A percentile compares a stretch with the other conserved stretches of the same genome.
Evolutionary conservation across 1,284 basidiomycete species (phyloP).

Genomic region (Phylloporus sp.): DNA sequence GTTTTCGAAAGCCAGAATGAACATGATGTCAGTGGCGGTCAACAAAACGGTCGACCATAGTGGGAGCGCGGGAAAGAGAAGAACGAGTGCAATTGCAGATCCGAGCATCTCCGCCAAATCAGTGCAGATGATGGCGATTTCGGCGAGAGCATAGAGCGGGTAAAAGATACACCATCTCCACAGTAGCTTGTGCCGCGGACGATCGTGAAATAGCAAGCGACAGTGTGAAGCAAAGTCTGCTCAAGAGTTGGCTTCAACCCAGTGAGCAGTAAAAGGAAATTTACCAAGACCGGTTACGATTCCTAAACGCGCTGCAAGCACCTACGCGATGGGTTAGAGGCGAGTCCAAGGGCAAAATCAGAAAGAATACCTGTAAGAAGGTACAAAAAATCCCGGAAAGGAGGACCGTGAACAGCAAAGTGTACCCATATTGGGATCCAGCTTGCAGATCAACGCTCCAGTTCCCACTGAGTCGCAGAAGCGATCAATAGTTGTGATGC

Average conservation of each 20-base stretch:
- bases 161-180: conserved; percentile 61
- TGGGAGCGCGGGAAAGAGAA: conserved; percentile 76
- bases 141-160: conserved; percentile 61
- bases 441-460: conserved; percentile 68
- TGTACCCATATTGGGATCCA: conserved; percentile 74
- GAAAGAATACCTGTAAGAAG: conserved; percentile 56
- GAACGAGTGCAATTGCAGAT: conserved; percentile 75
- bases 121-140: conserved; percentile 75
- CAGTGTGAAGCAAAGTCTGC: conserved; percentile 63
- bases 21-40: conserved; percentile 75
- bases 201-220: conserved; percentile 61
- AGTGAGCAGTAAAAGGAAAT: neutral
- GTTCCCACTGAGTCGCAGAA: conserved; percentile 52
- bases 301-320: conserved; percentile 55
- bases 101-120: conserved; percentile 73
- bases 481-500: conserved; percentile 9
- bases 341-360: neutral
- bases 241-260: conserved; percentile 4
- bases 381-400: conserved; percentile 74
- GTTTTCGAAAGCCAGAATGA: conserved; percentile 63
- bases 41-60: conserved; percentile 74
- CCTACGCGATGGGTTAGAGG: conserved; percentile 37
- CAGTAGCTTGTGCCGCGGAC: conserved; percentile 54
- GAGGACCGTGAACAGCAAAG: conserved; percentile 77
- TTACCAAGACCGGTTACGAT: conserved; percentile 59